A percentile compares a stretch with the other conserved stretches of the same genome.
These are phyloP conservation scores for Tolypocladium nubicola DNA, from an alignment of 2,329 filamentous ascomycete species.

Conservation along the genomic window DNA sequence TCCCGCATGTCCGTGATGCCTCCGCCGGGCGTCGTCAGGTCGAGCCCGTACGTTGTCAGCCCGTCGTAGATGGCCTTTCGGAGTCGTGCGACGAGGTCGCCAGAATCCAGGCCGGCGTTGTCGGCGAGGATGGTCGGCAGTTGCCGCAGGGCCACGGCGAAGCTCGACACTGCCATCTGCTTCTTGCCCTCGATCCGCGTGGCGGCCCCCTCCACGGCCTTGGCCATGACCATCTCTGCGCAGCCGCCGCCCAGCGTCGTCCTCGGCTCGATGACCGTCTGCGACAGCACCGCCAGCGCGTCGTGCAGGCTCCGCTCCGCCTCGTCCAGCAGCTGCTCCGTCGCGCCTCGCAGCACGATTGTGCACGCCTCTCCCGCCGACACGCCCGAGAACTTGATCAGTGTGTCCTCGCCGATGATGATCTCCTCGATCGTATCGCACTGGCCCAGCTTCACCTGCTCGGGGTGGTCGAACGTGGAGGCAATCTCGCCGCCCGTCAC, in stretches of 20 bases:
- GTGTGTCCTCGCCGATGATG: conserved; percentile 93
- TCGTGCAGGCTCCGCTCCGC: conserved; percentile 94
- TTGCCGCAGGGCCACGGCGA: conserved; percentile 81
- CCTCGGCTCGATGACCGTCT: conserved; percentile 89
- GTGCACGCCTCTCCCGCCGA: conserved; percentile 92
- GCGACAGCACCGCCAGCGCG: conserved; percentile 87
- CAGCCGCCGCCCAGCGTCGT: conserved; percentile 93
- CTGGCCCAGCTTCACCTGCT: conserved; percentile 89
- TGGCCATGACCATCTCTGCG: conserved; percentile 98
- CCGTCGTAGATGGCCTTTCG: conserved; percentile 93
- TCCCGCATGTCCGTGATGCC: conserved; percentile 95
- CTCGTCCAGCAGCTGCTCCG: conserved; percentile 93
- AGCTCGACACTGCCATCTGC: conserved; percentile 83
- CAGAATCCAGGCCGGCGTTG: conserved; percentile 93
- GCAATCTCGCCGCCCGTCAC: conserved; percentile 97
- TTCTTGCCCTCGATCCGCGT: conserved; percentile 96
- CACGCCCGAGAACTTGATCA: conserved; percentile 96
- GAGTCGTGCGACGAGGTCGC: conserved; percentile 82
- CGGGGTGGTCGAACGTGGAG: conserved; percentile 95
- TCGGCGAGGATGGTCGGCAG: conserved; percentile 94
- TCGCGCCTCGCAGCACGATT: conserved; percentile 89
- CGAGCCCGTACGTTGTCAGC: conserved; percentile 82
- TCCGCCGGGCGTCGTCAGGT: conserved; percentile 79
- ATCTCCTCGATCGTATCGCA: conserved; percentile 96
- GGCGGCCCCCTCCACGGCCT: conserved; percentile 87